Evolutionary conservation across 1,284 basidiomycete genomes (phyloP).

Genomic region (Rugosomyces carneus): DNA sequence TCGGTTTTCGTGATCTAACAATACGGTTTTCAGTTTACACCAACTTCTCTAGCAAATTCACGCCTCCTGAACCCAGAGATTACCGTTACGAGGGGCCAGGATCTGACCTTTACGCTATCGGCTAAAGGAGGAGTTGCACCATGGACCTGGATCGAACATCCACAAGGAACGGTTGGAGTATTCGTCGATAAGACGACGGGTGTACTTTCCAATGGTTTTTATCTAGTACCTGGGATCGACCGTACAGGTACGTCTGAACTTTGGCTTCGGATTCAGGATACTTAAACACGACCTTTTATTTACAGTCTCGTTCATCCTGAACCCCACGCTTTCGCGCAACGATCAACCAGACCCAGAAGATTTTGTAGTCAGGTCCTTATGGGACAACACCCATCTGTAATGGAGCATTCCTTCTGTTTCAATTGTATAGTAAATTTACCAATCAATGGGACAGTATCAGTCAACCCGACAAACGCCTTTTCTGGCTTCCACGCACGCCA

Average conservation of each 20-base stretch:
- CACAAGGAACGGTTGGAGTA: slow-evolving; percentile 44
- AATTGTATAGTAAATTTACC: no score
- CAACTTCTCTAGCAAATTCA: slow-evolving; percentile 40
- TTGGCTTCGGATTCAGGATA: no score
- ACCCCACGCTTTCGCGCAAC: slow-evolving; percentile 31
- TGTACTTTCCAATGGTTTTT: slow-evolving; percentile 45
- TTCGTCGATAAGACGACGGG: slow-evolving; percentile 42
- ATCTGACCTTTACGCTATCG: slow-evolving; percentile 46
- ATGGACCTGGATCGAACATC: slow-evolving; percentile 58
- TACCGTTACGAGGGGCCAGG: slow-evolving; percentile 23
- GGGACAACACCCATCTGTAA: no score
- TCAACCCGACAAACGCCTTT: no score
- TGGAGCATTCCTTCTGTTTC: no score
- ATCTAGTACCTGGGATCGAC: slow-evolving; percentile 44
- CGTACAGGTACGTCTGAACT: slow-evolving; percentile 36
- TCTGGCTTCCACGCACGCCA: no score
- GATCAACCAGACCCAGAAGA: slow-evolving; percentile 32
- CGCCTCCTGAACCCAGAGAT: slow-evolving; percentile 45
- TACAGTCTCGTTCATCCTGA: slow-evolving; percentile 41
- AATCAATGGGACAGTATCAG: no score
- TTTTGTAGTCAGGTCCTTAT: no score
- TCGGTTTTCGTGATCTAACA: background rate
- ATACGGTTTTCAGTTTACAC: slow-evolving; percentile 38
- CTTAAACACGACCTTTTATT: no score
- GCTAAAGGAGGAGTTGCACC: slow-evolving; percentile 47